Evolutionary conservation across 163 green algal species (phyloP).

Genomic region (Prototheca wickerhamii): DNA sequence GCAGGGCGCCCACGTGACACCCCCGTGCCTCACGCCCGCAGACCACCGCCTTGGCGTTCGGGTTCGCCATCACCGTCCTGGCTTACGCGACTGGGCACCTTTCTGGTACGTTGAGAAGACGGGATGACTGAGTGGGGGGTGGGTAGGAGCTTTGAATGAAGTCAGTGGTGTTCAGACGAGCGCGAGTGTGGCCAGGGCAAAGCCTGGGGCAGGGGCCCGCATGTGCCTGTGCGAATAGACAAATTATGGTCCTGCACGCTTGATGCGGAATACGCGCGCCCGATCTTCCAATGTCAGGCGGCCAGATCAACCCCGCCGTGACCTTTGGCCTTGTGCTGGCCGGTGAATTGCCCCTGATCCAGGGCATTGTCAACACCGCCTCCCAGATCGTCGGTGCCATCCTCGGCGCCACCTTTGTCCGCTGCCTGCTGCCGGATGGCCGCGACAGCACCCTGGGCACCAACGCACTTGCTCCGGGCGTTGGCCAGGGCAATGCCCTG

Average conservation of each 20-base stretch:
- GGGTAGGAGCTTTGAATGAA: not conserved
- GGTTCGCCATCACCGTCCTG: slow-evolving; percentile 26
- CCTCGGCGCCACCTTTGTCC: slow-evolving; percentile 16
- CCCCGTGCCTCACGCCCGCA: not conserved
- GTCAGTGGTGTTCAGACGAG: not conserved
- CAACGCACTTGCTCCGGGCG: slow-evolving; percentile 9
- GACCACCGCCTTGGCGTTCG: slow-evolving; percentile 25
- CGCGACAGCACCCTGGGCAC: slow-evolving; percentile 9
- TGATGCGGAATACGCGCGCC: too few species aligned
- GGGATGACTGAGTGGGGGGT: not conserved
- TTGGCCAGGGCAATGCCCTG: slow-evolving; percentile 21
- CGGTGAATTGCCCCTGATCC: not conserved
- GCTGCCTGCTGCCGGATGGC: not conserved
- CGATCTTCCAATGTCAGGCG: not conserved
- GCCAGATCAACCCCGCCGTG: slow-evolving; percentile 26
- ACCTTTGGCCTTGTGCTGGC: slow-evolving; percentile 11
- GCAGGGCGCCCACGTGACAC: not conserved
- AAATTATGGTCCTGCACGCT: too few species aligned
- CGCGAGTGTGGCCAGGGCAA: too few species aligned
- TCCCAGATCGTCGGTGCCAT: slow-evolving; percentile 24
- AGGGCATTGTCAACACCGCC: slow-evolving; percentile 12
- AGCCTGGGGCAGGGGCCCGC: too few species aligned
- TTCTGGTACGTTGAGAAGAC: slow-evolving; percentile 7
- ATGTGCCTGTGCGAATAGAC: too few species aligned
- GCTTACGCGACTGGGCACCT: slow-evolving; percentile 16